These are phyloP conservation scores for Colletotrichum truncatum DNA, from an alignment of 2,329 filamentous ascomycete genomes.

Conservation along the genomic window DNA sequence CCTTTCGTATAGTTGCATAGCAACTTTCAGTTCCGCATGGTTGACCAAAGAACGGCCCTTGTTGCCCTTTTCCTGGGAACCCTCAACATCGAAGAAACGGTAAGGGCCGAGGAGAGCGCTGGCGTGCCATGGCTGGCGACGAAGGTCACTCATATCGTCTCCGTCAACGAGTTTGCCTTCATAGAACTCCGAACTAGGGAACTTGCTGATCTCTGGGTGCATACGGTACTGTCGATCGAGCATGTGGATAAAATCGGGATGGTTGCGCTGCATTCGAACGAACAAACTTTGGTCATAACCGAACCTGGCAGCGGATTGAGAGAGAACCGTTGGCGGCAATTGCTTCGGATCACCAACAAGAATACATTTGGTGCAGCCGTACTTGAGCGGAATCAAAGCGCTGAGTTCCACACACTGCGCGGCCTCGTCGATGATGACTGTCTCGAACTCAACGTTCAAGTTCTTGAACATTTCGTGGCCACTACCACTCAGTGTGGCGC, in stretches of 20 bases:
- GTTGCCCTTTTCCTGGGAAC: slow-evolving; percentile 82
- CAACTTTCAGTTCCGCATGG: slow-evolving; percentile 84
- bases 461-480: slow-evolving; percentile 98
- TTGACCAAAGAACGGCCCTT: slow-evolving; percentile 93
- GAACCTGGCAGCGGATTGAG: slow-evolving; percentile 89
- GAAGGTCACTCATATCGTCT: slow-evolving; percentile 79
- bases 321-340: slow-evolving; percentile 93
- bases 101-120: slow-evolving; percentile 88
- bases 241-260: slow-evolving; percentile 87
- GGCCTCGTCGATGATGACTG: slow-evolving; percentile 97
- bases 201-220: slow-evolving; percentile 95
- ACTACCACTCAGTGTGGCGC: slow-evolving; percentile 92
- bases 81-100: slow-evolving; percentile 95
- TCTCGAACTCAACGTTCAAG: slow-evolving; percentile 95
- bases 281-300: slow-evolving; percentile 99
- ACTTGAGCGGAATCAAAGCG: slow-evolving; percentile 95
- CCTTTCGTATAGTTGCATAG: slow-evolving; percentile 84
- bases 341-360: slow-evolving; percentile 98
- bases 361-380: slow-evolving; percentile 95
- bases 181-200: slow-evolving; percentile 93
- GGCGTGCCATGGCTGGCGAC: slow-evolving; percentile 85
- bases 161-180: slow-evolving; percentile 88
- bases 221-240: slow-evolving; percentile 99
- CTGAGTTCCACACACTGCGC: slow-evolving; percentile 98
- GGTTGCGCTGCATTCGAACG: slow-evolving; percentile 96